These are phyloP conservation scores for Colletotrichum spaethianum DNA, from an alignment of 2,329 filamentous ascomycete genomes.

Conservation along the genomic window DNA sequence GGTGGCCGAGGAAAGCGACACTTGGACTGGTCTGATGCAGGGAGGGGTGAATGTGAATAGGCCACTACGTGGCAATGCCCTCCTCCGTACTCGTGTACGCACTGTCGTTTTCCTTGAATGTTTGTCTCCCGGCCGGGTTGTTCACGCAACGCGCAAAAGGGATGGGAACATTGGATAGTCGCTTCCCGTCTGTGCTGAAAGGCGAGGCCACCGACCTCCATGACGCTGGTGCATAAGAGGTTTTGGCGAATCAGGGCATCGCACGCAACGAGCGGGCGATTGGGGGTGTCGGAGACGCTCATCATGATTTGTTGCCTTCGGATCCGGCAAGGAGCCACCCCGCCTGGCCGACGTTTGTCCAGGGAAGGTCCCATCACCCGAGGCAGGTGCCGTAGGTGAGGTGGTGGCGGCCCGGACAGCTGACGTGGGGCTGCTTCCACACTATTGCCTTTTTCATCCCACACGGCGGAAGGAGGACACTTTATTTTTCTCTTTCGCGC, in stretches of 20 bases:
- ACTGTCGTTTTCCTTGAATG: neutral
- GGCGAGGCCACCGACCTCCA: neutral
- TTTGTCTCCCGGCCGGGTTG: neutral
- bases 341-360: slow-evolving; percentile 9
- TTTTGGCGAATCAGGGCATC: slow-evolving; percentile 19
- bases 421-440: slow-evolving; percentile 10
- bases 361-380: slow-evolving; percentile 29
- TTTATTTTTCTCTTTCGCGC: neutral
- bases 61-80: neutral
- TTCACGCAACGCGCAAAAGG: neutral
- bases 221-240: neutral
- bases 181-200: neutral
- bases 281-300: neutral
- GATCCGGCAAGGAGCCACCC: slow-evolving; percentile 30
- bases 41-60: neutral
- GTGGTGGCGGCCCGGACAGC: slow-evolving; percentile 23
- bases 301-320: slow-evolving; percentile 31
- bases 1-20: neutral
- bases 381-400: slow-evolving; percentile 15
- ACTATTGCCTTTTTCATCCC: neutral
- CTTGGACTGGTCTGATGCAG: neutral
- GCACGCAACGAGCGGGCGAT: neutral
- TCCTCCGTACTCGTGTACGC: slow-evolving; percentile 1
- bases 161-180: neutral
- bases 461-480: neutral